Percentiles rank a stretch among this genome's conserved stretches.
These are phyloP conservation scores for Euphorbia lathyris DNA, from an alignment of 345 rosid species.

Conservation along the genomic window DNA sequence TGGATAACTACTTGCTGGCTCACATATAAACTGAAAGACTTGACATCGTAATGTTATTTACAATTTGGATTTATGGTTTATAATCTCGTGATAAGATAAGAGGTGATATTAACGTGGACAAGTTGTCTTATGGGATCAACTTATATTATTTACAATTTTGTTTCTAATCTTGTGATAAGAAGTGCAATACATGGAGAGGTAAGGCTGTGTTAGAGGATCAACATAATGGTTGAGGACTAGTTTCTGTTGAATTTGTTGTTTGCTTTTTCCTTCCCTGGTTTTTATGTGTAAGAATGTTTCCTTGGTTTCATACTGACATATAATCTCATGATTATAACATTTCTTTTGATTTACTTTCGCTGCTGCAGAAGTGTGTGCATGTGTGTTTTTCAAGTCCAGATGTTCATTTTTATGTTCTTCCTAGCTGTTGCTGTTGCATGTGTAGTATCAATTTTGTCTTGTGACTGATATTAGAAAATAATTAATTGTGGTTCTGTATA, in stretches of 20 bases:
- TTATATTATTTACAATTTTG: not conserved
- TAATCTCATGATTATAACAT: too few species aligned
- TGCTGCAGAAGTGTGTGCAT: not conserved
- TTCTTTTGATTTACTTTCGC: not conserved
- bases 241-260: not conserved
- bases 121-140: not conserved
- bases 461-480: not conserved
- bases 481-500: not conserved
- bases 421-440: not conserved
- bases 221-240: not conserved
- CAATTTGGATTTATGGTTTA: constrained; percentile 12
- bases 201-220: not conserved
- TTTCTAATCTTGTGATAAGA: not conserved
- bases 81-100: constrained; percentile 15
- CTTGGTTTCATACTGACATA: not conserved
- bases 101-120: constrained; percentile 8
- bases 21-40: constrained; percentile 41
- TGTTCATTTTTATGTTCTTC: not conserved
- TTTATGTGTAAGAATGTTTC: not conserved
- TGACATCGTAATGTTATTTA: constrained; percentile 17
- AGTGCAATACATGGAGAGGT: not conserved
- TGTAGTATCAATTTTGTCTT: not conserved
- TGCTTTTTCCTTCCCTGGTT: not conserved
- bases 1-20: constrained; percentile 43
- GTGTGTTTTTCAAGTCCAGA: not conserved